Base-by-base conservation (phyloP, 2,329 filamentous ascomycete genomes). In the Aspergillus fischeri region DNA sequence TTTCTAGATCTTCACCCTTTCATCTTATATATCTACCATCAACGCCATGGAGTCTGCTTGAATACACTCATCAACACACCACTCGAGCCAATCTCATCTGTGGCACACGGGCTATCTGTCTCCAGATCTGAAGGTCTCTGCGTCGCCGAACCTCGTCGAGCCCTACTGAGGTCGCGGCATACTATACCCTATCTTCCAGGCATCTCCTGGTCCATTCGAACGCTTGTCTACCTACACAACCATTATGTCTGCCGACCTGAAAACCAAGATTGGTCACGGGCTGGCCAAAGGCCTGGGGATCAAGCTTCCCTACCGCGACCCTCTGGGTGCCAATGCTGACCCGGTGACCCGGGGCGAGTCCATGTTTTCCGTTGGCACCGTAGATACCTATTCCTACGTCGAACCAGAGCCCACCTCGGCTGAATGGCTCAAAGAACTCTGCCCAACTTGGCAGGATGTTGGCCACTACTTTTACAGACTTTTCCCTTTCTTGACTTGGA, bases 401-500 rank as follows among this genome's bases (percentile, higher is more conserved):
- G 93, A 99, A 70, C 81, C 88, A 21, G 88, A 91, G 59, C 93
- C 94, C 0, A 90, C 86, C 3, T 84, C 86, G 0, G 67, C 74
- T 6, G 92, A 96, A 69, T 96, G 86, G 84, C 62, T 97, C 14
- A 69, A 72, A 4, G 82, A 87, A 2, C 75, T 89, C 20, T 69
- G 83, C 0, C 94, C 93, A 0, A 80, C 79, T 0, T 72, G 78
- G 7, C 62, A 70, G 1, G 81, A 89, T 38, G 54, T 87, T 3
- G 51, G 73, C 4, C 65, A 77, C 2, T 99, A 97, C 69, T 55
- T 86, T 57, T 77, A 80, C 63, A 88, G 84, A 14, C 78, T 97
- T 1, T 96, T 99, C 64, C 94, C 94, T 0, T 97, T 97, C 70
- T 72, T 89, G 4, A 81, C 85, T n/a, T 99, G 94, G 94, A 93